phyloP scores from a whole-genome alignment of 148 eudicot species.

The Talinum fruticosum region DNA sequence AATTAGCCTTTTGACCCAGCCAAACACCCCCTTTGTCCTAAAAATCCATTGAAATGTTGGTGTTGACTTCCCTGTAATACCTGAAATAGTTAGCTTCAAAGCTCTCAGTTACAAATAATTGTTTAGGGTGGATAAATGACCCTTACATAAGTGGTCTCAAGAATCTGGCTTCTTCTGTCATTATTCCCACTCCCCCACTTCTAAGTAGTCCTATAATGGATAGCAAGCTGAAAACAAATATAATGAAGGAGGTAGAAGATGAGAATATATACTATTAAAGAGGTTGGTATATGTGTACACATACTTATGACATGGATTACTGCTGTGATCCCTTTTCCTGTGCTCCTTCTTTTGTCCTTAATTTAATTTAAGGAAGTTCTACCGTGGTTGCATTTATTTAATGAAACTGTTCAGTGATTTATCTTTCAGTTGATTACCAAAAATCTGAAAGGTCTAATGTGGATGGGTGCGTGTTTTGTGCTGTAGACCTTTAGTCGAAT shows the following conservation, averaged over 20 bases:
- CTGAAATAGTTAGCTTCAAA: not conserved
- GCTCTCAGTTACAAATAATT: not conserved
- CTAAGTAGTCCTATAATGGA: not conserved
- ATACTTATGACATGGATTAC: not conserved
- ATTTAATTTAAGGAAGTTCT: constrained; percentile 1
- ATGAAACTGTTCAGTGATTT: not conserved
- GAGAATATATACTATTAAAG: not conserved
- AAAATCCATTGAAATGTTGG: too few species aligned
- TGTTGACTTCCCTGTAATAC: not conserved
- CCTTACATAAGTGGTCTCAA: not conserved
- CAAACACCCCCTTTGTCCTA: too few species aligned
- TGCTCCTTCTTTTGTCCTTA: not conserved
- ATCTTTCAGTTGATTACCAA: not conserved
- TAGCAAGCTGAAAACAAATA: not conserved
- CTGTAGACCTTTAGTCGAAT: not conserved
- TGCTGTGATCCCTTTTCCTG: not conserved
- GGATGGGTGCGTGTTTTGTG: not conserved
- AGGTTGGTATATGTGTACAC: not conserved
- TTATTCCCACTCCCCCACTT: not conserved
- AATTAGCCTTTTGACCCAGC: too few species aligned
- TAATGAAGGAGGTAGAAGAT: not conserved
- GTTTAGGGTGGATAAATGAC: not conserved
- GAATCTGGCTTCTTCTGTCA: not conserved
- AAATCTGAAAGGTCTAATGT: not conserved
- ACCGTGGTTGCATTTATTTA: not conserved